Percentiles rank a stretch among this genome's conserved stretches.
Conservation (phyloP, 805 yeast species). For the Yamadazyma akitaensis region DNA sequence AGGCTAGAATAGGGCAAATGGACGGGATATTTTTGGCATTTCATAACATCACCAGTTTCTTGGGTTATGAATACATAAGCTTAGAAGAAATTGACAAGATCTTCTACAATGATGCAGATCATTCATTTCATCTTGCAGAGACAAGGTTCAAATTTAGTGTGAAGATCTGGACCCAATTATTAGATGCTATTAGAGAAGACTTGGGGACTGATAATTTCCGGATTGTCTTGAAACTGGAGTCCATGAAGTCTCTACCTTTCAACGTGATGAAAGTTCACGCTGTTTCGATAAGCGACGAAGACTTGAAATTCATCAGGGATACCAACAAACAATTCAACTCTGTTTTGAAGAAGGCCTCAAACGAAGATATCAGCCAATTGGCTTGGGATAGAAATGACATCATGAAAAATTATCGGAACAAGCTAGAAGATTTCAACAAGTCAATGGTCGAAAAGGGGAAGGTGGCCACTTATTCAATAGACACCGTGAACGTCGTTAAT, state of each 20-base stretch:
- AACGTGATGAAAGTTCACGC: constrained; percentile 24
- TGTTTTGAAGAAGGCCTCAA: background rate
- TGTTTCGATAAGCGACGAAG: constrained; percentile 22
- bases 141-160: constrained; percentile 63
- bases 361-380: background rate
- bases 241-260: constrained; percentile 4
- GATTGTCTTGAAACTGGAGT: constrained; percentile 11
- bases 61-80: constrained; percentile 90
- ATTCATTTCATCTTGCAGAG: constrained; percentile 56
- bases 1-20: constrained; percentile 94
- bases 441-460: background rate
- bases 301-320: constrained; percentile 22
- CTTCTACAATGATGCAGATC: constrained; percentile 20
- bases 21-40: constrained; percentile 93
- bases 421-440: constrained; percentile 6
- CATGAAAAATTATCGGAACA: background rate
- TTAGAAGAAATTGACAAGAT: constrained; percentile 62
- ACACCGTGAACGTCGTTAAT: constrained; percentile 2
- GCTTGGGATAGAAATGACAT: background rate
- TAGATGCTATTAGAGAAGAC: constrained; percentile 27
- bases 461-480: constrained; percentile 6
- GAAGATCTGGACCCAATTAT: constrained; percentile 41
- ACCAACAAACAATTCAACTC: constrained; percentile 16
- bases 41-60: constrained; percentile 75
- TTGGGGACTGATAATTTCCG: constrained; percentile 14